These are phyloP conservation scores for Leishmania arabica DNA, from an alignment of 208 protist species.

Conservation along the genomic window DNA sequence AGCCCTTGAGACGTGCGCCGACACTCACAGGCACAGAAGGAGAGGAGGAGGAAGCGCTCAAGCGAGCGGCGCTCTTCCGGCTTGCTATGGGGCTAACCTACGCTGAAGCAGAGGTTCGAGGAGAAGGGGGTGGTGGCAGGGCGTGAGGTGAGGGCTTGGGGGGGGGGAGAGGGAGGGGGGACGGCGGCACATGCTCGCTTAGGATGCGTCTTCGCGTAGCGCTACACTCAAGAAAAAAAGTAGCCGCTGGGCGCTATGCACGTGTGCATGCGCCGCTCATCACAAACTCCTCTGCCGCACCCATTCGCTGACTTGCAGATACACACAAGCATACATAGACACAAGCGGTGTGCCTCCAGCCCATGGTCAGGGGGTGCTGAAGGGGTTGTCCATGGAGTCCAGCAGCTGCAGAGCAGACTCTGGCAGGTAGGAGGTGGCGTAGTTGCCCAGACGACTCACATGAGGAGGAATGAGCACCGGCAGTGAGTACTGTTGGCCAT, in stretches of 20 bases:
- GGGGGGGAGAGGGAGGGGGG: background rate
- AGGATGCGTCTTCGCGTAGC: background rate
- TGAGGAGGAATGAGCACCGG: constrained; percentile 53
- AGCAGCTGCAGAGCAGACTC: constrained; percentile 29
- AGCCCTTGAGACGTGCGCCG: background rate
- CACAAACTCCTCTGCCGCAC: background rate
- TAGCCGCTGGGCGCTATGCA: background rate
- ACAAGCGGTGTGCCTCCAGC: background rate
- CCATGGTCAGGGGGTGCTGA: background rate
- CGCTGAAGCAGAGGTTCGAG: background rate
- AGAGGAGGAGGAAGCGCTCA: background rate
- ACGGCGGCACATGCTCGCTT: background rate
- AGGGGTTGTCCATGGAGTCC: constrained; percentile 34
- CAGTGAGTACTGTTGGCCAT: constrained; percentile 17
- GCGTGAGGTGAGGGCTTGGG: too few species aligned
- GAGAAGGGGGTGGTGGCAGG: background rate
- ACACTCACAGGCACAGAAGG: constrained; percentile 6
- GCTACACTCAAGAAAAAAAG: background rate
- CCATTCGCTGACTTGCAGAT: background rate
- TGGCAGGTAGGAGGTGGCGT: constrained; percentile 30
- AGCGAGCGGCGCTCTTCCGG: background rate
- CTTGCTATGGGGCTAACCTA: too few species aligned
- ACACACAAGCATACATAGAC: background rate
- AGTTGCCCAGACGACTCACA: constrained; percentile 43
- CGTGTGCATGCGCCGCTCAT: background rate